Evolutionary conservation across 2,329 filamentous ascomycete species (phyloP), one percentile per base, ranked within the genome.

Genomic region (Uncinocarpus reesii): DNA sequence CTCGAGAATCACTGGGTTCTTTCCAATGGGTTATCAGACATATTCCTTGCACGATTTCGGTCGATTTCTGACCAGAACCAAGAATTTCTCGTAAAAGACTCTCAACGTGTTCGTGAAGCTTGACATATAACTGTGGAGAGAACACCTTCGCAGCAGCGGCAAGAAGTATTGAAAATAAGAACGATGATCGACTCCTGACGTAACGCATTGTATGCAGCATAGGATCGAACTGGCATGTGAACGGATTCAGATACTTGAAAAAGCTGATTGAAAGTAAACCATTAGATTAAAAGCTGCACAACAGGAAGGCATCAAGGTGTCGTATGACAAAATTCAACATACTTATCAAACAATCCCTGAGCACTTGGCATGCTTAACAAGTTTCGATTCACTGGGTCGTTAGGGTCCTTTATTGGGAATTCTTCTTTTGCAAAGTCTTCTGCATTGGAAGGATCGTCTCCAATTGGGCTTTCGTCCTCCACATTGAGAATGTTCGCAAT

Each of bases 151-250:
- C 58, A 0, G 65, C 62, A 4, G 61, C 62, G 8, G 62, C 56
- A 11, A 69, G 56, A 7, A 68, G 55, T 16, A 58, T 53, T 3
- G 60, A 62, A 5, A 70, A 57, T 8, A 70, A 57, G 42, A 69
- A 69, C 3, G 65, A 46, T 2, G 65, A 69, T 23, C 57, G 58
- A 35, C 58, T 56, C 7, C 62, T 57, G 4, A 69, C 59, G 34
- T 64, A 64, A n/a, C 57, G 45, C 21, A 69, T 62, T 1, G 64
- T 70, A 47, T 70, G 65, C 13, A 70, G 47, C 1, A 44, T 49
- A 2, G 63, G 65, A 42, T 70, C 67, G 8, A 70, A 56, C 44
- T 69, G 67, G 50, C 62, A 62, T 18, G 69, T 65, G n/a, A 65
- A 69, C 1, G 65, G 64, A 42, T 70, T 70, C 20, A 68, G 56